Conservation (phyloP, 768 basidiomycete genomes). For the Candolleomyces aberdarensis region DNA sequence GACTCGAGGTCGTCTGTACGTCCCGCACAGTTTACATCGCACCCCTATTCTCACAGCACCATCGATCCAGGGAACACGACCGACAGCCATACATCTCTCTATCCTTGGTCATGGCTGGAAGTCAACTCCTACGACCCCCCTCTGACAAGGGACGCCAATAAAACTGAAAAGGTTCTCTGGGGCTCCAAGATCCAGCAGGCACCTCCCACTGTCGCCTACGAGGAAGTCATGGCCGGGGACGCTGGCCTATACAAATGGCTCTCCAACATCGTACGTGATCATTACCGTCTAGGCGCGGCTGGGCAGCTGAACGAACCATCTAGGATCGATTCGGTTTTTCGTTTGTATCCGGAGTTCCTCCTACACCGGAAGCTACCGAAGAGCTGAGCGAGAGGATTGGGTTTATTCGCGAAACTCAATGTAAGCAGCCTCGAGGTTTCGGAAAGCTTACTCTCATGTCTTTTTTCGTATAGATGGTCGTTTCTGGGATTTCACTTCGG, state of each 20-base stretch:
- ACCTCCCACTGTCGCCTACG: slow-evolving; percentile 72
- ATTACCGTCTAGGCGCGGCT: background rate
- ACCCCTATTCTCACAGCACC: background rate
- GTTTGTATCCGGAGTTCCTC: slow-evolving; percentile 78
- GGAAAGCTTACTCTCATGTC: background rate
- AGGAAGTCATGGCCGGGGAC: slow-evolving; percentile 65
- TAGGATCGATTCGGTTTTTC: slow-evolving; percentile 89
- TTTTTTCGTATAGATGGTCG: slow-evolving; percentile 64
- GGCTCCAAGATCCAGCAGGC: slow-evolving; percentile 68
- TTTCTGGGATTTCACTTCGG: slow-evolving; percentile 97
- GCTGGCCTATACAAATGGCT: slow-evolving; percentile 83
- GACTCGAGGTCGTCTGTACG: slow-evolving; percentile 76
- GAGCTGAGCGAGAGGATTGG: slow-evolving; percentile 70
- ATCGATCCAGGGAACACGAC: slow-evolving; percentile 48
- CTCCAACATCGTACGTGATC: slow-evolving; percentile 63
- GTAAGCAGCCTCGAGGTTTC: slow-evolving; percentile 19
- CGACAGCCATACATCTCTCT: slow-evolving; percentile 71
- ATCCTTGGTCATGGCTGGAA: slow-evolving; percentile 85
- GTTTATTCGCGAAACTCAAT: slow-evolving; percentile 84
- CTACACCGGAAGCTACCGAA: slow-evolving; percentile 83
- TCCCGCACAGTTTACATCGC: slow-evolving; percentile 7
- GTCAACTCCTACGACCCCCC: slow-evolving; percentile 79
- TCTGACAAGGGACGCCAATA: slow-evolving; percentile 12
- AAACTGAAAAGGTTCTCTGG: slow-evolving; percentile 69
- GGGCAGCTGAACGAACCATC: background rate